Base-by-base conservation (phyloP, 169 alveolate species). In the Plasmodium berghei region DNA sequence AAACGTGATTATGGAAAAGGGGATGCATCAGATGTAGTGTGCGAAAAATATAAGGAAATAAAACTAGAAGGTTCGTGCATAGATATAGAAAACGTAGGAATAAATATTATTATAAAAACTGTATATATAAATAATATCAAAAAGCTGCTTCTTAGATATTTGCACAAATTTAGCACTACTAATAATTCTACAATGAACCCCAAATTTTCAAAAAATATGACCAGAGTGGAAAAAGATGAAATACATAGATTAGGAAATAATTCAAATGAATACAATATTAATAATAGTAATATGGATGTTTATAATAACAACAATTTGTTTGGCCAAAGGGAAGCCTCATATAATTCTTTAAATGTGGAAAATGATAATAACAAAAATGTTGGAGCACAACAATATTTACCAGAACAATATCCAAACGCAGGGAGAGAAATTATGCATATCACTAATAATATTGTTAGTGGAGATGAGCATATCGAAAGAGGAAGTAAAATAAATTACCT, bases 71-170 rank as follows among this genome's bases (percentile, higher is more conserved):
- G 69, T 10, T 26, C 59, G 6, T 83, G 90, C 10, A 83, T 83
- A 34, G 80, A 83, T 54, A 83, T 83, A 22, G 90, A 83, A 67
- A 67, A 61, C 34, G 72, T 83, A 5, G 90, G 90, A 9, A 83
- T 83, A 55, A 83, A 72, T 62, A 83, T 83, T n/a, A 69, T 83
- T 34, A 83, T 83, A 67, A 83, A 83, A 67, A 83, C 55, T 67
- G 61, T 83, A 16, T 56, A 83, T 71, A 52, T 66, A 55, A 83
- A 49, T 16, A 83, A 83, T 24, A 61, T 83, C 16, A 83, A 83
- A 72, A 66, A 83, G 6, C 48, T 83, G 24, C 59, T 83, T 18
- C 42, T 49, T 14, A 83, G 45, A 48, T 83, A 59, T 83, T 20
- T 83, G 34, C 40, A 54, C 48, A 56, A 67, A 55, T 64, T 58